These are phyloP conservation scores for Xylariaceae sp. DNA, from an alignment of 2,329 filamentous ascomycete species.

Conservation along the genomic window DNA sequence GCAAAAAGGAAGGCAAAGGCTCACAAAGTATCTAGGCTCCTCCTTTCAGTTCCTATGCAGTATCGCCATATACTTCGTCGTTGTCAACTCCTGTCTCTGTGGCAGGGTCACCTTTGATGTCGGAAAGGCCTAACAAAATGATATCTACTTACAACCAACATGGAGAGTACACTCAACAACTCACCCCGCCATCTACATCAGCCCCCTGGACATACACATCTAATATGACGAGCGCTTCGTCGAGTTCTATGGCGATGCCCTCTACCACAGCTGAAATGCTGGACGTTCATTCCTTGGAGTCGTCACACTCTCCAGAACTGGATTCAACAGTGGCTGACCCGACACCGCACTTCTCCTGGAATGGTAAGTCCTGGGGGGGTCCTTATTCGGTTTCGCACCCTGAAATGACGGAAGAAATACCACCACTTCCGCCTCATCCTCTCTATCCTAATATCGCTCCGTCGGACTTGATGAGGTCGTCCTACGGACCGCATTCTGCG, in stretches of 20 bases:
- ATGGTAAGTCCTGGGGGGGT: too few species aligned
- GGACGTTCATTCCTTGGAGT: constrained; percentile 47
- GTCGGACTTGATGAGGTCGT: constrained; percentile 31
- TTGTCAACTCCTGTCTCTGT: constrained; percentile 60
- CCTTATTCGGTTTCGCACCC: constrained; percentile 45
- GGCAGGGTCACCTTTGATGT: constrained; percentile 54
- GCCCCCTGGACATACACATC: constrained; percentile 55
- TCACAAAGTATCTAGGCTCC: constrained; percentile 17
- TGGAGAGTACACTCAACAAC: constrained; percentile 50
- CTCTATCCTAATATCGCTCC: constrained; percentile 34
- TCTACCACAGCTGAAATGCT: constrained; percentile 47
- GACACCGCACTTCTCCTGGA: constrained; percentile 44
- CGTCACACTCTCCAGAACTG: constrained; percentile 38
- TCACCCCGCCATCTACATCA: constrained; percentile 54
- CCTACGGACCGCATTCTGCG: constrained; percentile 18
- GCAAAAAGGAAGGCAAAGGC: constrained; percentile 3
- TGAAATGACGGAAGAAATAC: constrained; percentile 38
- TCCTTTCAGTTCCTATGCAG: constrained; percentile 46
- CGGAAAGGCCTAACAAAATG: constrained; percentile 49
- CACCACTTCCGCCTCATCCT: constrained; percentile 37
- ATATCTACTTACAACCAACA: constrained; percentile 47
- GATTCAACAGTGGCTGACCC: constrained; percentile 41
- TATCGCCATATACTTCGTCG: constrained; percentile 48
- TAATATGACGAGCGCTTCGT: constrained; percentile 42
- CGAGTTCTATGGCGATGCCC: constrained; percentile 51